Evolutionary conservation across 2,329 filamentous ascomycete genomes (phyloP).

Genomic region (Pyrenophora seminiperda): DNA sequence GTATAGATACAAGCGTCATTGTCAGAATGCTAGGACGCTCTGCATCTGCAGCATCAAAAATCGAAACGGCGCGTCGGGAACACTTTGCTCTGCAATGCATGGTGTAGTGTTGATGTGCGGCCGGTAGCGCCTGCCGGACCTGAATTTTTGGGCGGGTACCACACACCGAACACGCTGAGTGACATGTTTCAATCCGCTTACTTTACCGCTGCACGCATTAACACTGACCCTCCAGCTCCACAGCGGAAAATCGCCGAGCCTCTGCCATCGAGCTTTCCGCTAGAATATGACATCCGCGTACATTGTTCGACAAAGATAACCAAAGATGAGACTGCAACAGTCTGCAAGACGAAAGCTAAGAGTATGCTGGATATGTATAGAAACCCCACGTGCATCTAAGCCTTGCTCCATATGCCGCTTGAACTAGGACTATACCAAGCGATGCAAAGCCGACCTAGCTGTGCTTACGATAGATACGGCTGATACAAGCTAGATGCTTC

Average conservation of each 20-base stretch:
- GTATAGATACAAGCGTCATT: constrained; percentile 33
- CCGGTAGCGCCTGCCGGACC: too few relatives aligned
- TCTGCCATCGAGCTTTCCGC: constrained; percentile 8
- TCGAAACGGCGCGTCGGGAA: constrained; percentile 16
- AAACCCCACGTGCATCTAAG: too few relatives aligned
- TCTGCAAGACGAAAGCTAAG: constrained; percentile 19
- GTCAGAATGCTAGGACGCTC: constrained; percentile 23
- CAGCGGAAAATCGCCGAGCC: constrained; percentile 2
- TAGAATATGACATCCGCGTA: constrained; percentile 25
- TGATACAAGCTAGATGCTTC: constrained; percentile 8
- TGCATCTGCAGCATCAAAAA: constrained; percentile 22
- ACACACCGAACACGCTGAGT: too few relatives aligned
- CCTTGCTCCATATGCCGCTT: constrained; percentile 19
- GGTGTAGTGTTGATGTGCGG: neutral
- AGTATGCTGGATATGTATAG: constrained; percentile 27
- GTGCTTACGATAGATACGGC: constrained; percentile 13
- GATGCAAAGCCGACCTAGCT: constrained; percentile 4
- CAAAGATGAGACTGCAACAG: constrained; percentile 24
- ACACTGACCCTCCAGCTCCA: constrained; percentile 8
- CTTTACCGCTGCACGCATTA: neutral
- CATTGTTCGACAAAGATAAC: constrained; percentile 27
- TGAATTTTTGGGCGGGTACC: too few relatives aligned
- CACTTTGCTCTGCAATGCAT: constrained; percentile 3
- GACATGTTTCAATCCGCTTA: too few relatives aligned
- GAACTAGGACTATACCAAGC: constrained; percentile 16